A percentile compares a stretch with the other conserved stretches of the same genome.
These are phyloP conservation scores for Hippophae gyantsensis DNA, from an alignment of 306 rosid species.

Conservation along the genomic window DNA sequence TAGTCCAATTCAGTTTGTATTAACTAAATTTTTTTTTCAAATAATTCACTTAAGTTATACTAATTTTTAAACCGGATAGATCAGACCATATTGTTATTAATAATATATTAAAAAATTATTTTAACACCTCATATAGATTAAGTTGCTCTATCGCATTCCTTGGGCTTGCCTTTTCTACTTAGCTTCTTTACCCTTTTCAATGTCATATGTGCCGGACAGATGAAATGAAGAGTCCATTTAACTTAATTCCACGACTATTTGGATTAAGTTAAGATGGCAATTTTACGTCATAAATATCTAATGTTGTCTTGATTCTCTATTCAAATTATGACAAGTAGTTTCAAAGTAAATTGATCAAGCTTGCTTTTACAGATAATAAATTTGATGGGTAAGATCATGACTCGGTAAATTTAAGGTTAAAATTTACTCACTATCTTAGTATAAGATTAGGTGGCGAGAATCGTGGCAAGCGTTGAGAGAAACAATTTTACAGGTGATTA, in stretches of 20 bases:
- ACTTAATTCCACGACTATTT: conserved; percentile 16
- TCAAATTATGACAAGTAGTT: conserved; percentile 40
- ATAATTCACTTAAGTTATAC: no score
- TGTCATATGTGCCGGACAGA: no score
- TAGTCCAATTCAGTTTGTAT: fast-evolving
- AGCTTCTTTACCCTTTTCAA: no score
- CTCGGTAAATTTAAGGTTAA: conserved; percentile 85
- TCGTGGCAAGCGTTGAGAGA: conserved; percentile 85
- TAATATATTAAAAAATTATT: no score
- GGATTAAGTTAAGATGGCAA: conserved; percentile 29
- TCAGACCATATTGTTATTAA: no score
- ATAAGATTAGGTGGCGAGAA: conserved; percentile 87
- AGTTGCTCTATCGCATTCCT: conserved; percentile 11
- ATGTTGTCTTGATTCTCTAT: conserved; percentile 43
- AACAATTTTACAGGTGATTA: conserved; percentile 63
- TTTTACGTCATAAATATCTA: conserved; percentile 32
- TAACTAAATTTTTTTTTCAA: no score
- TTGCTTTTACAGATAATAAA: conserved; percentile 98
- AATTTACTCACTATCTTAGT: conserved; percentile 97
- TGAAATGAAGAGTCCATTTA: no score
- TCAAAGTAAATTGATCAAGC: conserved; percentile 54
- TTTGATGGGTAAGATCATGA: conserved; percentile 89
- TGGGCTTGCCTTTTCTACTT: conserved; percentile 4
- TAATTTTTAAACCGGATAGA: no score
- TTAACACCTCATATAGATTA: conserved; percentile 4